phyloP scores from a whole-genome alignment of 441 rosid genomes.

The Euphorbia celastroides region DNA sequence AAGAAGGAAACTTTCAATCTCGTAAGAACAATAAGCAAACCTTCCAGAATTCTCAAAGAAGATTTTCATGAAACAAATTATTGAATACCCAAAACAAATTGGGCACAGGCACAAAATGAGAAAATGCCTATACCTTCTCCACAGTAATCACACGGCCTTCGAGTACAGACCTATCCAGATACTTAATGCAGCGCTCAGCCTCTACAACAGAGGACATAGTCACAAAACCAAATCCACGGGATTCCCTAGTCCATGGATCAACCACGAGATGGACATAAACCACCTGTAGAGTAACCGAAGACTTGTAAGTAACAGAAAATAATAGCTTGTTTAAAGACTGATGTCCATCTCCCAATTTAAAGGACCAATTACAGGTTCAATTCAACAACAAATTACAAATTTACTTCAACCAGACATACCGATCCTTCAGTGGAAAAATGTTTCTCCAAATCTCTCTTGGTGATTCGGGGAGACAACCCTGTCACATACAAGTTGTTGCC shows the following conservation, averaged over 20 bases:
- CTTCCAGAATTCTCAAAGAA: slow-evolving; percentile 13
- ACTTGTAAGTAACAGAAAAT: neutral
- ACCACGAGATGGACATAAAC: slow-evolving; percentile 81
- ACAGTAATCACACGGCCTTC: slow-evolving; percentile 82
- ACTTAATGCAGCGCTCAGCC: slow-evolving; percentile 72
- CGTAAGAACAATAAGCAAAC: slow-evolving; percentile 25
- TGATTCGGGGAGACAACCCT: slow-evolving; percentile 68
- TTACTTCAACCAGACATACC: slow-evolving; percentile 27
- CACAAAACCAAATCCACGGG: slow-evolving; percentile 92
- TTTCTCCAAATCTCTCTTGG: slow-evolving; percentile 69
- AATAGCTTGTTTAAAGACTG: too few relatives aligned
- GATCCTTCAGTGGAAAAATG: slow-evolving; percentile 74
- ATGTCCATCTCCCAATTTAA: neutral
- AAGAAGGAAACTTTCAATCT: slow-evolving; percentile 65
- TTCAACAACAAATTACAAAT: neutral
- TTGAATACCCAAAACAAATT: neutral
- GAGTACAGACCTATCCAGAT: slow-evolving; percentile 65
- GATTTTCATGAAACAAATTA: neutral
- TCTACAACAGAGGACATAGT: slow-evolving; percentile 58
- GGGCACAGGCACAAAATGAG: neutral
- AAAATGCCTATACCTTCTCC: slow-evolving; percentile 72
- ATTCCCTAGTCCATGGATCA: slow-evolving; percentile 91
- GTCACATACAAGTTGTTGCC: slow-evolving; percentile 94
- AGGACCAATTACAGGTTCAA: neutral
- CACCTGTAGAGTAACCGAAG: slow-evolving; percentile 39